A percentile compares a stretch with the other conserved stretches of the same genome.
These are phyloP conservation scores for Chaetomiaceae sp. DNA, from an alignment of 2,329 filamentous ascomycete genomes.

Conservation along the genomic window DNA sequence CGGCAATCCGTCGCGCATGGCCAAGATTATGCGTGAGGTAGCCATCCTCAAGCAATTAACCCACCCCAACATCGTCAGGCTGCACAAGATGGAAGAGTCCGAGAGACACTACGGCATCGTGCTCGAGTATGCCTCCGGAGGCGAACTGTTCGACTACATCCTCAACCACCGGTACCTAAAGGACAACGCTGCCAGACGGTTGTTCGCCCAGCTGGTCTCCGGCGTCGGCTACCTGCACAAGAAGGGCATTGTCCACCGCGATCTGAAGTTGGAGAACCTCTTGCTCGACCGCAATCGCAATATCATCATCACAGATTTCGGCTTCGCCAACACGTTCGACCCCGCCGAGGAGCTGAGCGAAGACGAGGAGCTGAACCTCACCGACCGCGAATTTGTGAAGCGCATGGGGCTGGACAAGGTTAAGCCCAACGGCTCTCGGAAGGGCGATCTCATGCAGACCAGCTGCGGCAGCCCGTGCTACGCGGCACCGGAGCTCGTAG, in stretches of 20 bases:
- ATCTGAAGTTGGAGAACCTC: conserved; percentile 93
- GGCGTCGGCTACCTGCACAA: conserved; percentile 97
- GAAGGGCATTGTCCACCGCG: conserved; percentile 95
- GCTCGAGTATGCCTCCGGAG: conserved; percentile 94
- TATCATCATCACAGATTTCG: conserved; percentile 99
- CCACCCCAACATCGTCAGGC: conserved; percentile 91
- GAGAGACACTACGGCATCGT: conserved; percentile 97
- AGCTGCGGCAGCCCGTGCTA: conserved; percentile 98
- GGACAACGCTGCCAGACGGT: conserved; percentile 78
- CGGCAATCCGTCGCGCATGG: conserved; percentile 78
- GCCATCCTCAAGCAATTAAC: conserved; percentile 78
- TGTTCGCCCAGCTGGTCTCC: conserved; percentile 94
- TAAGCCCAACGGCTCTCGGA: conserved; percentile 66
- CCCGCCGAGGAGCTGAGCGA: conserved; percentile 79
- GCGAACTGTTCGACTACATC: conserved; percentile 97
- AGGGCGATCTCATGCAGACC: conserved; percentile 97
- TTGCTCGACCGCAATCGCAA: conserved; percentile 93
- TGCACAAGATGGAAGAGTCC: conserved; percentile 98
- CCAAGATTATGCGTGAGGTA: conserved; percentile 97
- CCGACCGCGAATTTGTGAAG: conserved; percentile 84
- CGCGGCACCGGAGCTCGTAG: conserved; percentile 91
- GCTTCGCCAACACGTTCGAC: conserved; percentile 97
- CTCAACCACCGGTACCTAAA: conserved; percentile 95
- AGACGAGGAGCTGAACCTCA: conserved; percentile 81
- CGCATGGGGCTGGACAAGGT: conserved; percentile 76